Conservation (phyloP, 2,329 filamentous ascomycete genomes). For the Dothideomycetes sp. region DNA sequence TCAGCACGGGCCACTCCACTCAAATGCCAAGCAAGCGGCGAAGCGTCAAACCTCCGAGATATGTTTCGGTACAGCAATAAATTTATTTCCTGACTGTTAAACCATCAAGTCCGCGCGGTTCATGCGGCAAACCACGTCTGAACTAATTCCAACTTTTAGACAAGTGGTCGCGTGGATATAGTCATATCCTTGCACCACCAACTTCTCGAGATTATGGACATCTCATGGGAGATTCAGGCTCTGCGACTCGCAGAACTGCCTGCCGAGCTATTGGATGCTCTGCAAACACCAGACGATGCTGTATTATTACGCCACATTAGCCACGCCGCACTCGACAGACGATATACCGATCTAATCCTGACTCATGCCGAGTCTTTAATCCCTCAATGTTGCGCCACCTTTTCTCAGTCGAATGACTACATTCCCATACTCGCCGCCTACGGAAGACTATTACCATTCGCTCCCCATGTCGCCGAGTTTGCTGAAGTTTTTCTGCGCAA, state of each 20-base stretch:
- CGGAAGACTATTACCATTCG: constrained; percentile 69
- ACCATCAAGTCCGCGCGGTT: background rate
- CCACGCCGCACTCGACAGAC: constrained; percentile 55
- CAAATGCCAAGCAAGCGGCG: too few species aligned
- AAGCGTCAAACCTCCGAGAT: constrained; percentile 6
- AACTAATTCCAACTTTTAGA: background rate
- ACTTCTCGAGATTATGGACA: constrained; percentile 9
- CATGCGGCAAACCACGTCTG: background rate
- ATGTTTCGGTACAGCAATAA: background rate
- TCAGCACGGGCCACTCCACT: too few species aligned
- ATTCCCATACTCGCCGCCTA: constrained; percentile 55
- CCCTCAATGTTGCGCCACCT: constrained; percentile 64
- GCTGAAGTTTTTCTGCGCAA: constrained; percentile 38
- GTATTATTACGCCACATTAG: constrained; percentile 63
- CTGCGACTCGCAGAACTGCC: constrained; percentile 48
- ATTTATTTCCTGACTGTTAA: background rate
- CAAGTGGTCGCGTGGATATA: background rate
- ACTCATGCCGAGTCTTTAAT: constrained; percentile 63
- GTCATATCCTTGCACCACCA: background rate
- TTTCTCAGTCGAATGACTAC: constrained; percentile 16
- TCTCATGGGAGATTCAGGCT: constrained; percentile 7
- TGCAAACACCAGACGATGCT: constrained; percentile 51
- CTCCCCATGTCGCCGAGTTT: constrained; percentile 66
- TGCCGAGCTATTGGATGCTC: constrained; percentile 55
- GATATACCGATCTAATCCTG: constrained; percentile 63